Evolutionary conservation across 2,329 filamentous ascomycete species (phyloP), one percentile per base, ranked within the genome.

Genomic region (Microcera coccophila): DNA sequence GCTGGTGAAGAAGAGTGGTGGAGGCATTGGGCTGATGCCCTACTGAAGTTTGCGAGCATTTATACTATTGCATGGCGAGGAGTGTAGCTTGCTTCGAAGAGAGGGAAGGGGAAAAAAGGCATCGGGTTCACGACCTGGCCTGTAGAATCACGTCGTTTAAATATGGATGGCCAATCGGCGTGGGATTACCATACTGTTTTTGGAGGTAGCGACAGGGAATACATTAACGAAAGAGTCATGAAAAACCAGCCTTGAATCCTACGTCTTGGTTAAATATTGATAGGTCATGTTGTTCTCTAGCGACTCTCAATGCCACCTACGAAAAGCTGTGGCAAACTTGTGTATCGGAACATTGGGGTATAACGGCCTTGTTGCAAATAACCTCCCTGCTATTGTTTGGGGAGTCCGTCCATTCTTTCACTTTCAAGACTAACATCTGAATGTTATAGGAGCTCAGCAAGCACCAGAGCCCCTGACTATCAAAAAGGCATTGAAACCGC

Each of bases 21-120:
- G 62, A 4, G 57, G 58, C 12, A 70, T 71, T 38, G 65, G 62
- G 14, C 34, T 67, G 36, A 70, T 70, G 67, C 66, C 68, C 12
- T 35, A 65, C 36, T 69, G 52, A 62, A 22, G 35, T 32, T 26
- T 12, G 7, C 12, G 22, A 12, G 38, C 28, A 22, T 20, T 17
- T 22, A 16, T 19, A 22, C 9, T 29, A 33, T 36, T 16, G n/a
- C 21, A 36, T 41, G 16, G 26, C 3, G 18, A 34, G n/a, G 22
- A 26, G 22, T 7, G 22, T n/a, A 26, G 12, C 22, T 26, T 12
- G 22, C 22, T 26, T 12, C 22, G 12, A 26, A 26, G 22, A 26
- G 22, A 12, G 7, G 22, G 22, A 26, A 26, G 7, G 22, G 22
- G 12, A 7, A 7, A 26, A 12, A 26, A 7, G 22, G 22, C 22